phyloP scores from a whole-genome alignment of 495 filamentous ascomycete species.

The Chaetomidium leptoderma region DNA sequence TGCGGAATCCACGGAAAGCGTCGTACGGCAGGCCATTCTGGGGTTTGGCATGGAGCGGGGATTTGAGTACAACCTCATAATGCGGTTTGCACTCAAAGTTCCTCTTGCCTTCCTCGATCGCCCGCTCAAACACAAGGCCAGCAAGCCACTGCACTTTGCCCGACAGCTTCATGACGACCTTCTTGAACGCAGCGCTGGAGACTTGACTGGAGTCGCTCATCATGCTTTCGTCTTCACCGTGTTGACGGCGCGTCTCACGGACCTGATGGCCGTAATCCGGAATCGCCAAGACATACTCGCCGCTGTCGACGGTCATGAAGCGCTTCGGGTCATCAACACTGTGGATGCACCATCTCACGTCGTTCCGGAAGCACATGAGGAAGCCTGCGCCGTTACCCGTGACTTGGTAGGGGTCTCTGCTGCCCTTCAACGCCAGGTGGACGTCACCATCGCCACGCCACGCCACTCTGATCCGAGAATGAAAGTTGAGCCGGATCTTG shows the following conservation, averaged over 20 bases:
- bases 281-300: conserved; percentile 87
- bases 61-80: conserved; percentile 82
- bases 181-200: conserved; percentile 83
- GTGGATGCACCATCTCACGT: conserved; percentile 81
- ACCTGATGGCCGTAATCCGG: conserved; percentile 90
- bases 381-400: conserved; percentile 92
- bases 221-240: conserved; percentile 59
- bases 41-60: conserved; percentile 65
- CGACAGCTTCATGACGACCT: conserved; percentile 96
- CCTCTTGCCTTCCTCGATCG: conserved; percentile 57
- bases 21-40: conserved; percentile 64
- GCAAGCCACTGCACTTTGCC: conserved; percentile 88
- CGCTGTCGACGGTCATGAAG: conserved; percentile 93
- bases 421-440: conserved; percentile 87
- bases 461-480: conserved; percentile 80
- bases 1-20: conserved; percentile 89
- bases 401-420: conserved; percentile 88
- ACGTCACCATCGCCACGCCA: conserved; percentile 97
- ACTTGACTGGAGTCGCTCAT: conserved; percentile 63
- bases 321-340: conserved; percentile 77
- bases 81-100: conserved; percentile 88
- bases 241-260: conserved; percentile 56
- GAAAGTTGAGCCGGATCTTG: conserved; percentile 91
- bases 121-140: conserved; percentile 87
- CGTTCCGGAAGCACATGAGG: conserved; percentile 94